These are phyloP conservation scores for Colletotrichum orbiculare DNA, from an alignment of 2,329 filamentous ascomycete species.

Conservation along the genomic window DNA sequence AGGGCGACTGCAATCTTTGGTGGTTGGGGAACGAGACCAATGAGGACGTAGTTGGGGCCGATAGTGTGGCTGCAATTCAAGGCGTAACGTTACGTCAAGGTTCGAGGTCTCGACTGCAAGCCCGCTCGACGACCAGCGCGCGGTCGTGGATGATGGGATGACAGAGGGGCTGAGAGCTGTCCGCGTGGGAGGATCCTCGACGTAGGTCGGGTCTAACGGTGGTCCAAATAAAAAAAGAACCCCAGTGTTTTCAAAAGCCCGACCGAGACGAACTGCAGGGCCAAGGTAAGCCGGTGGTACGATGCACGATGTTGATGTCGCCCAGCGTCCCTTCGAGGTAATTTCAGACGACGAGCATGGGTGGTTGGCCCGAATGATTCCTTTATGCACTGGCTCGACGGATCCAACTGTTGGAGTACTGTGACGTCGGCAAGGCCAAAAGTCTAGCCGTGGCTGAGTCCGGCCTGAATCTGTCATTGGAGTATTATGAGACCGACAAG, in stretches of 20 bases:
- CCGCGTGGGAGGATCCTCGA: conserved; percentile 10
- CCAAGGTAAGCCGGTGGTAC: conserved; percentile 13
- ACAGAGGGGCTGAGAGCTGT: conserved; percentile 26
- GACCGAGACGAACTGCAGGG: background rate
- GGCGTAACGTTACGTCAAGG: conserved; percentile 36
- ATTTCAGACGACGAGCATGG: background rate
- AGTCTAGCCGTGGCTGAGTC: too few relatives aligned
- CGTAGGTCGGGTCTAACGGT: background rate
- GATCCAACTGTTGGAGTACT: too few relatives aligned
- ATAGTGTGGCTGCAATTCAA: conserved; percentile 5
- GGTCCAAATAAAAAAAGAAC: conserved; percentile 5
- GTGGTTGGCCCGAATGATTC: background rate
- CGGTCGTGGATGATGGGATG: conserved; percentile 4
- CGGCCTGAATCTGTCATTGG: too few relatives aligned
- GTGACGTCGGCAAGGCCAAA: too few relatives aligned
- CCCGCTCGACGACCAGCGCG: conserved; percentile 13
- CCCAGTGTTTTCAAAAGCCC: background rate
- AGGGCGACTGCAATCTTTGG: conserved; percentile 1
- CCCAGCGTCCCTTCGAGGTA: conserved; percentile 5
- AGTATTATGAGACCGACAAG: too few relatives aligned
- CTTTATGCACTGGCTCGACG: background rate
- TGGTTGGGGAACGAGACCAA: conserved; percentile 22
- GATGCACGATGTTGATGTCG: conserved; percentile 9
- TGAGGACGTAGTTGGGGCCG: conserved; percentile 13
- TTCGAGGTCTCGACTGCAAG: conserved; percentile 7